Evolutionary conservation across 805 yeast genomes (phyloP), one percentile per base, ranked within the genome.

Genomic region (Candida tallmaniae): DNA sequence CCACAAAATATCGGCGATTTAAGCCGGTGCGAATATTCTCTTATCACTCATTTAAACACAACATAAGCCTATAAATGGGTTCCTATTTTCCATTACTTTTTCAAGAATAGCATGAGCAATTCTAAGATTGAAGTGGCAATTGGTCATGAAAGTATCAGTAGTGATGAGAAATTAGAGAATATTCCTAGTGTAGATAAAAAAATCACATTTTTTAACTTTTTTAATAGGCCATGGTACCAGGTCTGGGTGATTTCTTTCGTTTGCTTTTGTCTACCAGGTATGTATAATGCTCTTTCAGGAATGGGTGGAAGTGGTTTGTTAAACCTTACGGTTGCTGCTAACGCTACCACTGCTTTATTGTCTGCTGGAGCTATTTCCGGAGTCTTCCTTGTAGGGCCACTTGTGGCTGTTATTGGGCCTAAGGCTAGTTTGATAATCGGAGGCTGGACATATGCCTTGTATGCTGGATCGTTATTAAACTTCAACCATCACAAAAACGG

Each of bases 311-410:
- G 71, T 34, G 68, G 71, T 16, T 71, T 73, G 24, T 56, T 62
- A 41, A 47, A 57, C 23, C 60, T 60, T 31, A 46, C 47, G 18
- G 66, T 68, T 15, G 64, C 74, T 24, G 70, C 70, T 47, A 65
- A 72, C 46, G 71, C 78, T 10, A 65, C 60, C 41, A 72, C 70
- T 34, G 78, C 80, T 4, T 59, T 76, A 29, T 67, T 76, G 50
- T 62, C 70, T 24, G 68, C 74, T 0, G 76, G 76, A 45, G 78
- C 80, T 21, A 58, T 72, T 12, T 46, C 74, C 40, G 81, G 80
- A 6, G 27, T 24, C 6, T 73, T 76, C 51, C 63, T 75, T 38
- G 67, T 76, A 9, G 82, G 82, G 41, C 65, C 77, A 18, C 60
- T 75, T 31, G 66, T 74, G 51, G 76, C 76, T 58, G 48, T 53